These are phyloP conservation scores for Colletotrichum sojae DNA, from an alignment of 2,329 filamentous ascomycete genomes.

Conservation along the genomic window DNA sequence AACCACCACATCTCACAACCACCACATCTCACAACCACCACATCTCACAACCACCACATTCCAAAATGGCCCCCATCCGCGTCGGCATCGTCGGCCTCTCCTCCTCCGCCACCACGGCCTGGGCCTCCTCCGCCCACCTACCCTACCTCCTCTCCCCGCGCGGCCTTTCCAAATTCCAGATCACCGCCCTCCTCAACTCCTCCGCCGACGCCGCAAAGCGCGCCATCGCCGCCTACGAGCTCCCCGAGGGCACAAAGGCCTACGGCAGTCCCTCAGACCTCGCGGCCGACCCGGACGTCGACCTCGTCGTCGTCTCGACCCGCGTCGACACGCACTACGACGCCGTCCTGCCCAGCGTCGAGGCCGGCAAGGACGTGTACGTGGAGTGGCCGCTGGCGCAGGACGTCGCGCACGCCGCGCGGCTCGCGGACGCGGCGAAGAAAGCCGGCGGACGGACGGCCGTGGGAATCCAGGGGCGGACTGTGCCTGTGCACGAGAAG, in stretches of 20 bases:
- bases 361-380: conserved; percentile 67
- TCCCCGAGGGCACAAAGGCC: conserved; percentile 57
- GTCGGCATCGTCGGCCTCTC: conserved; percentile 73
- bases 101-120: conserved; percentile 64
- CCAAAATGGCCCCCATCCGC: conserved; percentile 56
- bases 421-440: conserved; percentile 51
- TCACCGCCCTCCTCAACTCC: conserved; percentile 68
- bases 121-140: conserved; percentile 70
- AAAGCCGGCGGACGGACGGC: conserved; percentile 49
- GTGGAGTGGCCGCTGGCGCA: conserved; percentile 72
- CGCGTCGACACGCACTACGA: conserved; percentile 68
- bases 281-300: conserved; percentile 63
- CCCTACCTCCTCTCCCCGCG: conserved; percentile 68
- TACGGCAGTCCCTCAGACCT: conserved; percentile 66
- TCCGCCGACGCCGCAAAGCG: conserved; percentile 58
- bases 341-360: conserved; percentile 61
- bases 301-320: conserved; percentile 69
- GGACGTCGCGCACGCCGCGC: conserved; percentile 55
- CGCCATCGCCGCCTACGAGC: conserved; percentile 59
- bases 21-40: background rate
- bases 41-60: too few relatives aligned
- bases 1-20: too few relatives aligned
- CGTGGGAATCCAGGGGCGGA: conserved; percentile 66
- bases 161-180: conserved; percentile 58
- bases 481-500: conserved; percentile 59